Evolutionary conservation across 2,329 filamentous ascomycete genomes (phyloP).

Genomic region (Aspergillus quadricinctus): DNA sequence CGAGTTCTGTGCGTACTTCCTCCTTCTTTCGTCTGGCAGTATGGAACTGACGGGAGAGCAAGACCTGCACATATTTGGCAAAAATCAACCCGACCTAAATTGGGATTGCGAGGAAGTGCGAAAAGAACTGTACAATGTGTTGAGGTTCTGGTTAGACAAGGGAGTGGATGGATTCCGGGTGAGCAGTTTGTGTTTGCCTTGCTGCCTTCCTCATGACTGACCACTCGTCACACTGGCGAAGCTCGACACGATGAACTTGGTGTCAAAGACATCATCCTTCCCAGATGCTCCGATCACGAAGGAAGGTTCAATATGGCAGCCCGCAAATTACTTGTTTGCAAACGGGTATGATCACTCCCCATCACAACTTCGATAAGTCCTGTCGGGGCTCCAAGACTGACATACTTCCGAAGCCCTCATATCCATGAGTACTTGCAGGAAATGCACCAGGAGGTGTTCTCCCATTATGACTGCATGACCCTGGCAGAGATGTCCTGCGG

Average conservation of each 20-base stretch:
- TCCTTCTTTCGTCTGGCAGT: background rate
- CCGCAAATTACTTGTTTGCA: slow-evolving; percentile 54
- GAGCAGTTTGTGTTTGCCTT: background rate
- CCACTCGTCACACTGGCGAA: background rate
- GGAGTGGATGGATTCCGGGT: slow-evolving; percentile 68
- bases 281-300: slow-evolving; percentile 46
- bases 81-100: slow-evolving; percentile 61
- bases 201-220: background rate
- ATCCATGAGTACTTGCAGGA: slow-evolving; percentile 38
- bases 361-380: background rate
- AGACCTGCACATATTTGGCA: slow-evolving; percentile 14
- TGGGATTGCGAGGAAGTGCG: slow-evolving; percentile 66
- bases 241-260: slow-evolving; percentile 62
- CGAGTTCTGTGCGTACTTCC: slow-evolving; percentile 52
- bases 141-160: slow-evolving; percentile 71
- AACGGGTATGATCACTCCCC: slow-evolving; percentile 47
- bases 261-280: slow-evolving; percentile 55
- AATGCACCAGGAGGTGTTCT: slow-evolving; percentile 31
- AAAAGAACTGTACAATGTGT: slow-evolving; percentile 61
- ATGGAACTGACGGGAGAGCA: background rate
- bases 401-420: slow-evolving; percentile 22
- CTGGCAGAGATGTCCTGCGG: slow-evolving; percentile 40
- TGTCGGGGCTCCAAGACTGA: background rate
- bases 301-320: slow-evolving; percentile 43
- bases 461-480: slow-evolving; percentile 36